Percentiles rank a stretch among this genome's conserved stretches.
phyloP scores from a whole-genome alignment of 1,284 basidiomycete genomes.

The Sphaerobolus stellatus region DNA sequence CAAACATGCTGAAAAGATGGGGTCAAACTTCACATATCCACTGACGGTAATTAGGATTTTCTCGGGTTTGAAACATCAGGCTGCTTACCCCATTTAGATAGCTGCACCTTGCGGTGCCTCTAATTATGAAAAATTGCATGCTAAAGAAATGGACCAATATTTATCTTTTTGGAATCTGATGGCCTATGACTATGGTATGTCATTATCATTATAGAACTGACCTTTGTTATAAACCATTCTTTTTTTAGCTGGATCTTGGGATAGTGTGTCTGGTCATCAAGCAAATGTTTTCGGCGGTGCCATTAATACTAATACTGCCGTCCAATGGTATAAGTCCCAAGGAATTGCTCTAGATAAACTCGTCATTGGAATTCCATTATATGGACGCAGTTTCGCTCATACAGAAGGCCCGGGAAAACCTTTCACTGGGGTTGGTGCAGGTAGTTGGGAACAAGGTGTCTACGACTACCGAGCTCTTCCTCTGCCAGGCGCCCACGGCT shows the following conservation, averaged over 20 bases:
- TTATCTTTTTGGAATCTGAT: conserved; percentile 98
- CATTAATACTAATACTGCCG: conserved; percentile 65
- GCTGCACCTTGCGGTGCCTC: conserved; percentile 92
- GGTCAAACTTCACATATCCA: conserved; percentile 62
- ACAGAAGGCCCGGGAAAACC: conserved; percentile 79
- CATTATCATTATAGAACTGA: conserved; percentile 11
- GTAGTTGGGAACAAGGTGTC: conserved; percentile 77
- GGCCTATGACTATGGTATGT: conserved; percentile 81
- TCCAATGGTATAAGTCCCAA: conserved; percentile 68
- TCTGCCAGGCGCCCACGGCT: conserved; percentile 60
- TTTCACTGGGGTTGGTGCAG: conserved; percentile 74
- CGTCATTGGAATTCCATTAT: conserved; percentile 86
- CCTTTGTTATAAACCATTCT: conserved; percentile 7
- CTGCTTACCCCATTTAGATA: conserved; percentile 48
- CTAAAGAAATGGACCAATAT: conserved; percentile 81
- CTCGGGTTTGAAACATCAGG: conserved; percentile 1
- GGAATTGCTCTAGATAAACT: conserved; percentile 82
- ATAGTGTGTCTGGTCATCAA: conserved; percentile 79
- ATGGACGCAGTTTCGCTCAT: conserved; percentile 88
- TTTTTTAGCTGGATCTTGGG: conserved; percentile 78
- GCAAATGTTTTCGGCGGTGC: conserved; percentile 77
- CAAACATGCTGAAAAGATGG: conserved; percentile 59
- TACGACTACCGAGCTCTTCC: conserved; percentile 82
- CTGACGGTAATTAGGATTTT: conserved; percentile 54
- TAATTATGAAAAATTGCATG: conserved; percentile 76